Evolutionary conservation across 768 basidiomycete species (phyloP).

Genomic region (Boletales sp.): DNA sequence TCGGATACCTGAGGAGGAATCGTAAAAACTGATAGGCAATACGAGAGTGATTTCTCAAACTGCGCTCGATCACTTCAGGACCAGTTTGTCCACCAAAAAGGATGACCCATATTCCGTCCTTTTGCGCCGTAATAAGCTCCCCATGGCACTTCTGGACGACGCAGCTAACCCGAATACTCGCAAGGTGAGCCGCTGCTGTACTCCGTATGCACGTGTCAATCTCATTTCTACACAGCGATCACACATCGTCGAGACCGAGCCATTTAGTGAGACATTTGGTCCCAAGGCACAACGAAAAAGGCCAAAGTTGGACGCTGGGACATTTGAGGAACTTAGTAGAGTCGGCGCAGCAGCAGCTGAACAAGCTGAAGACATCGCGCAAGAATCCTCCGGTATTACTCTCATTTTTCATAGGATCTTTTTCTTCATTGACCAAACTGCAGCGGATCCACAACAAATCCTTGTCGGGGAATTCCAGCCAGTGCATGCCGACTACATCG

Average conservation of each 20-base stretch:
- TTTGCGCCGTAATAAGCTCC: constrained; percentile 89
- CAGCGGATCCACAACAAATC: constrained; percentile 10
- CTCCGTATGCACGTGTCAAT: background rate
- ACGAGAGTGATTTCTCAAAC: constrained; percentile 98
- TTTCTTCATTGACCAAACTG: too few relatives aligned
- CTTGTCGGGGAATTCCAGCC: constrained; percentile 39
- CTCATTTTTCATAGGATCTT: background rate
- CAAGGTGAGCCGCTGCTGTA: constrained; percentile 50
- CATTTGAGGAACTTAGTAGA: constrained; percentile 86
- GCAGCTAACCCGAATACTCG: constrained; percentile 74
- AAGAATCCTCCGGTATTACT: constrained; percentile 43
- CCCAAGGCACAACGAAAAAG: constrained; percentile 93
- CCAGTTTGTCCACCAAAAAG: constrained; percentile 77
- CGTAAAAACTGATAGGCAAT: constrained; percentile 58
- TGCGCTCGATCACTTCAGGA: constrained; percentile 94
- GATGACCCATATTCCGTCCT: constrained; percentile 97
- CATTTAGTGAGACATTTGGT: constrained; percentile 92
- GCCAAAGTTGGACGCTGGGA: constrained; percentile 82
- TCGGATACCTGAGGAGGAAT: constrained; percentile 5
- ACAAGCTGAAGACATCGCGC: constrained; percentile 35
- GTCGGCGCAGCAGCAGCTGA: constrained; percentile 55
- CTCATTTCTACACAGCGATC: constrained; percentile 52
- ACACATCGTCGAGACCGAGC: constrained; percentile 95
- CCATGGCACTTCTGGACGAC: constrained; percentile 94
- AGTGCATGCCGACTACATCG: constrained; percentile 76